These are phyloP conservation scores for Suillus subalutaceus DNA, from an alignment of 768 basidiomycete species.

Conservation along the genomic window DNA sequence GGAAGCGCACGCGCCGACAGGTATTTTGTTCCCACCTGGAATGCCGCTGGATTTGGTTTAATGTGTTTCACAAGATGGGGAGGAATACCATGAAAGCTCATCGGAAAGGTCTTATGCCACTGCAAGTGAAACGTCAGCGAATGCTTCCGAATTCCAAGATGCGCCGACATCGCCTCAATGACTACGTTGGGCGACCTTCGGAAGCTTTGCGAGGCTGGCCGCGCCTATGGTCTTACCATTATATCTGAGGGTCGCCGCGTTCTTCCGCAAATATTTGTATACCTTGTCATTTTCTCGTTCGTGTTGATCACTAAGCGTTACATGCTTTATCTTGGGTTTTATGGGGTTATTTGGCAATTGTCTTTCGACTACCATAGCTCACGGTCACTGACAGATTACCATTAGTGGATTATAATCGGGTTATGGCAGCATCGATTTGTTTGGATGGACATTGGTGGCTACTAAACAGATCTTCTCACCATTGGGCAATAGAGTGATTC, in stretches of 20 bases:
- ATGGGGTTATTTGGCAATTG: slow-evolving; percentile 3
- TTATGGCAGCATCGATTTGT: slow-evolving; percentile 4
- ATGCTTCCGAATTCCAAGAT: slow-evolving; percentile 17
- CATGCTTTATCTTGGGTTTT: slow-evolving; percentile 13
- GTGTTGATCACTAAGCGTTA: slow-evolving; percentile 22
- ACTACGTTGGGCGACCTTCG: slow-evolving; percentile 55
- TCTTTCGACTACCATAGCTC: not conserved
- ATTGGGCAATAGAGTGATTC: slow-evolving; percentile 6
- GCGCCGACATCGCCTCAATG: slow-evolving; percentile 34
- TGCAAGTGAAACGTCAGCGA: slow-evolving; percentile 14
- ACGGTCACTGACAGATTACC: not conserved
- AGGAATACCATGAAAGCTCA: slow-evolving; percentile 10
- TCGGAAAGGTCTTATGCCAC: slow-evolving; percentile 9
- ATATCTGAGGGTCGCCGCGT: slow-evolving; percentile 52
- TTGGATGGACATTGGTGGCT: not conserved
- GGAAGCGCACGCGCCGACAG: not conserved
- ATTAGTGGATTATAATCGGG: not conserved
- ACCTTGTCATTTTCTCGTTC: slow-evolving; percentile 21
- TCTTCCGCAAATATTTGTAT: slow-evolving; percentile 42
- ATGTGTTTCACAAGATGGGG: slow-evolving; percentile 17
- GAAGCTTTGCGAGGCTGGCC: slow-evolving; percentile 45
- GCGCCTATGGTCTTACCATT: slow-evolving; percentile 43
- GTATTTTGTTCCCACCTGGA: slow-evolving; percentile 2
- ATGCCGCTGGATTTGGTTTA: not conserved
- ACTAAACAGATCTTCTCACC: not conserved